Evolutionary conservation across 2,329 filamentous ascomycete genomes (phyloP).

Genomic region (Sporothrix variecibatus): DNA sequence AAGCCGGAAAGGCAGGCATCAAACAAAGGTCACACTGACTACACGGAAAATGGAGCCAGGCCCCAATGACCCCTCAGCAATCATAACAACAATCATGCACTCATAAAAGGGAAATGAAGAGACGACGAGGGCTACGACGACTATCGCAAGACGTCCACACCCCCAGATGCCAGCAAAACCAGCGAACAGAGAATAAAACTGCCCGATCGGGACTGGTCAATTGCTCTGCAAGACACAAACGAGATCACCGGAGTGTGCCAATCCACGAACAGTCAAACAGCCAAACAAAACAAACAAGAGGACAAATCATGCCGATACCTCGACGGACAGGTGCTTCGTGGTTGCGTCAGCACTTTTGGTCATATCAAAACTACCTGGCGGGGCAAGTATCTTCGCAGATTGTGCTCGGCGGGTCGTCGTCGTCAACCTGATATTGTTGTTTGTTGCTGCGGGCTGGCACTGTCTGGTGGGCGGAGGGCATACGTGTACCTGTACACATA

Average conservation of each 20-base stretch:
- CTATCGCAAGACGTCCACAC: not conserved
- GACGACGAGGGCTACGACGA: constrained; percentile 8
- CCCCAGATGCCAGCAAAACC: not conserved
- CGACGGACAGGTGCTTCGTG: not conserved
- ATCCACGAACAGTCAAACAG: not conserved
- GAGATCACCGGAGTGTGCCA: not conserved
- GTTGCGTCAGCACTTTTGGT: constrained; percentile 2
- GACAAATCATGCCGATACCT: not conserved
- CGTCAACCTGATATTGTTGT: constrained; percentile 4
- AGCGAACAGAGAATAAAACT: not conserved
- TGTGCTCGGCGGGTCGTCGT: constrained; percentile 10
- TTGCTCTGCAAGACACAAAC: not conserved
- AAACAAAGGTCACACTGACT: not conserved
- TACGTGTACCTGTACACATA: not conserved
- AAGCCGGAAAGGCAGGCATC: constrained; percentile 4
- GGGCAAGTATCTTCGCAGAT: constrained; percentile 14
- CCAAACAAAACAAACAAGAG: not conserved
- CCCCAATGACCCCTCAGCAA: not conserved
- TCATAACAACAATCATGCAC: not conserved
- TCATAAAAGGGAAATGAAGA: constrained; percentile 20
- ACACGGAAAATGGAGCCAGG: not conserved
- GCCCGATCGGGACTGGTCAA: constrained; percentile 9
- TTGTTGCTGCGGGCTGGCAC: not conserved
- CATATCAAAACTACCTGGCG: not conserved
- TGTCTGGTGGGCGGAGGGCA: not conserved